These are phyloP conservation scores for Amanita rimosa DNA, from an alignment of 768 basidiomycete genomes.

Conservation along the genomic window DNA sequence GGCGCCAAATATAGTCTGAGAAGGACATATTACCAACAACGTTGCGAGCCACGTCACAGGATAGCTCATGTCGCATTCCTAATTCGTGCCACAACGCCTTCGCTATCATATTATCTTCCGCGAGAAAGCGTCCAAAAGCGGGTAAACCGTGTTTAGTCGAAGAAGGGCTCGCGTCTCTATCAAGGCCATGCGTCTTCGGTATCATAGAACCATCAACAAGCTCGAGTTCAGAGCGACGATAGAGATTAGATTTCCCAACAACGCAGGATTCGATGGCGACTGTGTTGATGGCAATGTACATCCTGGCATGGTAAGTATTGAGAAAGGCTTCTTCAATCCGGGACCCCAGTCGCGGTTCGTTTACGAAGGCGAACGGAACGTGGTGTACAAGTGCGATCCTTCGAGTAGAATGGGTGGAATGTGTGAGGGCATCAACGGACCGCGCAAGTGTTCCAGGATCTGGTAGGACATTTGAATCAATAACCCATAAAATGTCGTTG, in stretches of 20 bases:
- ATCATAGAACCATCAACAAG: conserved; percentile 57
- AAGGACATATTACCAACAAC: conserved; percentile 84
- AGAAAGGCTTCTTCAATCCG: conserved; percentile 88
- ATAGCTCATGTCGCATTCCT: conserved; percentile 77
- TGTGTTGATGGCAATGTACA: conserved; percentile 93
- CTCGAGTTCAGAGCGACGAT: conserved; percentile 81
- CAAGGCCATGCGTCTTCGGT: conserved; percentile 16
- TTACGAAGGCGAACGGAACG: conserved; percentile 78
- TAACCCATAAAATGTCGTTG: conserved; percentile 90
- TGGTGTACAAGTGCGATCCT: conserved; percentile 88
- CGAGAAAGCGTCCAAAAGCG: conserved; percentile 80
- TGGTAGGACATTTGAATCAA: conserved; percentile 90
- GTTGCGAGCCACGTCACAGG: conserved; percentile 84
- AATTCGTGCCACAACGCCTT: conserved; percentile 90
- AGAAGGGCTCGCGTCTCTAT: conserved; percentile 8
- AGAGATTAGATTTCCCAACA: conserved; percentile 93
- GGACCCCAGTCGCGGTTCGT: conserved; percentile 64
- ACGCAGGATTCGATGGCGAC: conserved; percentile 89
- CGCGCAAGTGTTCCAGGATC: conserved; percentile 72
- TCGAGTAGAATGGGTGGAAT: conserved; percentile 25
- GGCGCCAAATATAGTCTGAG: conserved; percentile 74
- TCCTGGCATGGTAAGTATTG: conserved; percentile 96
- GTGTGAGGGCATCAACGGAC: conserved; percentile 66
- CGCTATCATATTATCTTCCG: conserved; percentile 98
- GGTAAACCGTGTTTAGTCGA: conserved; percentile 45